Base-by-base conservation (phyloP, 805 yeast genomes). In the Ogataea allantospora region DNA sequence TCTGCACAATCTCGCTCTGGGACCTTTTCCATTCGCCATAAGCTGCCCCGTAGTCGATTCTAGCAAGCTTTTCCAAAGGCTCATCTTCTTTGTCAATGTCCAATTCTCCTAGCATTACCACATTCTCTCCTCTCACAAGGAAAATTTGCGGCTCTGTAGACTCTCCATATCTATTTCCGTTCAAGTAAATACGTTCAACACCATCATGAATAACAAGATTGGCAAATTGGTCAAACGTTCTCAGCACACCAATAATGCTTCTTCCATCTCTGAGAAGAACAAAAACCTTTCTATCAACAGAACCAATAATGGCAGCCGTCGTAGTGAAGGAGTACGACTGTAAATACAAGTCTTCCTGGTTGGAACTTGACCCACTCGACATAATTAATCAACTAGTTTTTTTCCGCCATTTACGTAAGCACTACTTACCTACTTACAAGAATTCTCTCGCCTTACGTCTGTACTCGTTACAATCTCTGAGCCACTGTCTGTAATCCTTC, bases 211-310 rank as follows among this genome's bases (percentile, higher is more conserved):
- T 69, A 26, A 93, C 95, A 54, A 93, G 70, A 64, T 91, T 91
- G 43, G 95, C 89, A 60, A 82, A 93, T 63, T 91, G 97, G 66
- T 93, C 99, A 62, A 91, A 93, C 2, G 97, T 88, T 62, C 99
- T 76, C 49, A 93, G 70, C 16, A 89, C 84, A 12, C 99, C 99
- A 57, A 86, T 81, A 21, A 91, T 66, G 47, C 81, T 79, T 49
- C 91, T 75, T 25, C 98, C 98, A 61, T 91, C 98, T 55, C 96
- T 80, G 48, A 93, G 70, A 28, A 87, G 71, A 2, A 88, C 95
- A 51, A 86, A 83, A 21, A 93, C 85, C 60, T 61, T 69, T 54
- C 88, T 74, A 60, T 85, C 93, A 11, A 85, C 89, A 17, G 88
- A 82, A 11, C 93, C 91, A 19, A 85, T 88, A 29, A 85, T 77